These are phyloP conservation scores for Ogataea pini DNA, from an alignment of 805 yeast genomes.

Conservation along the genomic window DNA sequence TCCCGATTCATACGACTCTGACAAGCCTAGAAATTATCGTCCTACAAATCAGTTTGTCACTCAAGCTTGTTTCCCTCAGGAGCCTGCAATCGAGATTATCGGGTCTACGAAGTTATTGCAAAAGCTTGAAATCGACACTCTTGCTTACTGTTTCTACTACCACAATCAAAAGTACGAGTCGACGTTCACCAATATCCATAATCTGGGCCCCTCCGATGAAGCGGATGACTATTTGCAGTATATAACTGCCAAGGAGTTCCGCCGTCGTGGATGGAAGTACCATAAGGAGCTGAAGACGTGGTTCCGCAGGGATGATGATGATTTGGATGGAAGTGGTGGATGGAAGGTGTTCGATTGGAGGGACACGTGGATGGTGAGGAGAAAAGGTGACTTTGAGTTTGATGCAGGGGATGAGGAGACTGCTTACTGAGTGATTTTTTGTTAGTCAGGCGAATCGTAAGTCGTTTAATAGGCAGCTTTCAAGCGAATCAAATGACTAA, in stretches of 20 bases:
- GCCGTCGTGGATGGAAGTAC: constrained; percentile 77
- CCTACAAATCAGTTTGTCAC: constrained; percentile 88
- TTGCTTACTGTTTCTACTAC: constrained; percentile 91
- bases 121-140: constrained; percentile 81
- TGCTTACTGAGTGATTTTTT: constrained; percentile 9
- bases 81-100: constrained; percentile 66
- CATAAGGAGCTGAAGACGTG: constrained; percentile 75
- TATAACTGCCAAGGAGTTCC: constrained; percentile 78
- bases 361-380: constrained; percentile 48
- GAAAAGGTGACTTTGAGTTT: constrained; percentile 42
- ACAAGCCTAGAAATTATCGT: constrained; percentile 69
- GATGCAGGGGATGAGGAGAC: constrained; percentile 35
- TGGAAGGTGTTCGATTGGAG: constrained; percentile 80
- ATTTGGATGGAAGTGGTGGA: constrained; percentile 48
- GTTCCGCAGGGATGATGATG: constrained; percentile 62
- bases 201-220: constrained; percentile 11
- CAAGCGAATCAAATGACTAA: too few relatives aligned
- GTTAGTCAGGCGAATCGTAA: neutral
- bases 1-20: constrained; percentile 92
- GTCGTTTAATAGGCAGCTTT: too few relatives aligned
- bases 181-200: constrained; percentile 25
- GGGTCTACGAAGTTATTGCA: constrained; percentile 61
- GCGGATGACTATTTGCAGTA: constrained; percentile 66
- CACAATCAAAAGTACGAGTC: constrained; percentile 40
- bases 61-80: constrained; percentile 86